Conservation (phyloP, 768 basidiomycete species). For the Lyophyllum decastes region DNA sequence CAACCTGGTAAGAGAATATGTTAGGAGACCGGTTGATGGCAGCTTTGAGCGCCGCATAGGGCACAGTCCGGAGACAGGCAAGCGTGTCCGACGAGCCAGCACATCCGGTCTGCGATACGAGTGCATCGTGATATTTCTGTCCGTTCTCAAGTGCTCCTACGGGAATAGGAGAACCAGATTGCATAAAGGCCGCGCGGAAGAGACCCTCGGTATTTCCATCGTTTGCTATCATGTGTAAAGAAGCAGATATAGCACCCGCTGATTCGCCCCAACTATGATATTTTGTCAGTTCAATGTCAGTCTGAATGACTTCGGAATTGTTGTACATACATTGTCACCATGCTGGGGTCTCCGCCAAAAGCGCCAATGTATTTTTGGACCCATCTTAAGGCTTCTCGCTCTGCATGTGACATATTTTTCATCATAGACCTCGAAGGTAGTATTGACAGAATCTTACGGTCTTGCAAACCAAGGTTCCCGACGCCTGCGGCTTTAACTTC, state of each 20-base stretch:
- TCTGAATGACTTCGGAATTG: constrained; percentile 25
- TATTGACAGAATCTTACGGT: constrained; percentile 45
- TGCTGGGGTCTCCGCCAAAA: constrained; percentile 67
- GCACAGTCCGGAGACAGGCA: constrained; percentile 40
- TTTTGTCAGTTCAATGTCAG: constrained; percentile 9
- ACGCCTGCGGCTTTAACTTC: constrained; percentile 53
- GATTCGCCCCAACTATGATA: constrained; percentile 49
- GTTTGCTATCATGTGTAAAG: constrained; percentile 50
- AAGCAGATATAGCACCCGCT: constrained; percentile 55
- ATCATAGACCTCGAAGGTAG: not conserved
- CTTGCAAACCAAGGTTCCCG: constrained; percentile 66
- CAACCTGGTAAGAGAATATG: constrained; percentile 31
- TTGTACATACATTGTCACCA: constrained; percentile 44
- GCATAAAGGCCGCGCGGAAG: constrained; percentile 53
- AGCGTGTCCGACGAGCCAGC: constrained; percentile 38
- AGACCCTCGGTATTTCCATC: constrained; percentile 43
- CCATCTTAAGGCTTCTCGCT: constrained; percentile 62
- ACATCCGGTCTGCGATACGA: constrained; percentile 43
- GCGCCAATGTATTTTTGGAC: constrained; percentile 62
- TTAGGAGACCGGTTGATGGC: constrained; percentile 44
- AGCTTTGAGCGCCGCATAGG: constrained; percentile 37
- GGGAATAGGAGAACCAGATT: constrained; percentile 48
- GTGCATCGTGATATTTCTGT: constrained; percentile 45
- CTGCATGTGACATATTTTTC: constrained; percentile 27
- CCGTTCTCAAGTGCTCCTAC: constrained; percentile 44